Conservation (phyloP, 176 grass and related monocot genomes). For the Ananas comosus region DNA sequence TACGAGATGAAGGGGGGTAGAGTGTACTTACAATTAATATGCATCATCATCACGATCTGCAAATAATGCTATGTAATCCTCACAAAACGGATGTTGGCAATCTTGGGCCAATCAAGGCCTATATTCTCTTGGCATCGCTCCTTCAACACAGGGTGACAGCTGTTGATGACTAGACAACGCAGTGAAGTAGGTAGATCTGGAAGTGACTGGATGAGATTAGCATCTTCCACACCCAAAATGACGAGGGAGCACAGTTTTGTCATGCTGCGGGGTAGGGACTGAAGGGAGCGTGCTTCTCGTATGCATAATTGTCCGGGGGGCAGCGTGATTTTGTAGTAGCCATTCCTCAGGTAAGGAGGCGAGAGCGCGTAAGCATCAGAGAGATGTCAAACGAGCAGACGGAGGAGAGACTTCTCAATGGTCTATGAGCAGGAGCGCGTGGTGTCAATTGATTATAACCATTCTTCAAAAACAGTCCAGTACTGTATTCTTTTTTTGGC, state of each 20-base stretch:
- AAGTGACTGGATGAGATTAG: neutral
- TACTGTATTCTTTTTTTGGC: neutral
- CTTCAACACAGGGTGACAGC: neutral
- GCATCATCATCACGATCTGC: no score
- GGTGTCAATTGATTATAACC: neutral
- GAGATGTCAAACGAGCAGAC: neutral
- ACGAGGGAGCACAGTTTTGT: slow-evolving; percentile 3
- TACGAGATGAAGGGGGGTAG: no score
- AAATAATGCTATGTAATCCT: no score
- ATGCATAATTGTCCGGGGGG: neutral
- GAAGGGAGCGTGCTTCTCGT: neutral
- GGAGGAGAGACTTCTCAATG: neutral
- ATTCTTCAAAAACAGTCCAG: neutral
- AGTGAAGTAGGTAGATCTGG: neutral
- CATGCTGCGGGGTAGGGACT: neutral
- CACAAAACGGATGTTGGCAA: neutral
- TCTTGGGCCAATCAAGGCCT: neutral
- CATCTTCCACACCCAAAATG: neutral
- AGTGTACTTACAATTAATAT: no score
- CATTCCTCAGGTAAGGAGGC: neutral
- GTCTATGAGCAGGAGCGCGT: neutral
- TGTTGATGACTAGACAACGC: neutral
- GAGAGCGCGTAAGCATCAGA: neutral
- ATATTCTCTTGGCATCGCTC: neutral
- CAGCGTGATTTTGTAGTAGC: neutral